Evolutionary conservation across 495 filamentous ascomycete species (phyloP).

Genomic region (Astrocystis sublimbata): DNA sequence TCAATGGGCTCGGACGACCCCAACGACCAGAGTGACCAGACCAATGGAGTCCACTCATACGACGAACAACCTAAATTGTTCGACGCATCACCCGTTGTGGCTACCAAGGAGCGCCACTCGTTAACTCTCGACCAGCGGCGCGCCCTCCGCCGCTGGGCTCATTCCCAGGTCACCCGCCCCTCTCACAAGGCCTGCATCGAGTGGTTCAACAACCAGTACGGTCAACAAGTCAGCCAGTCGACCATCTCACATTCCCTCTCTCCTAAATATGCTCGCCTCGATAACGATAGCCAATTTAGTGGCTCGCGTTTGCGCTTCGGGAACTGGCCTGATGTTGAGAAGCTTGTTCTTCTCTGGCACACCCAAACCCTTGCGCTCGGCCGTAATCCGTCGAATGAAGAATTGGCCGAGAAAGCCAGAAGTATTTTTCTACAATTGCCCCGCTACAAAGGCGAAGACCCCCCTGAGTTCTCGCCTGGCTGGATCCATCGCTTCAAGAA

Average conservation of each 20-base stretch:
- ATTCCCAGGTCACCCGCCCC: conserved; percentile 48
- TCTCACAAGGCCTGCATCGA: conserved; percentile 56
- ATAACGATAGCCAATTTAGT: conserved; percentile 52
- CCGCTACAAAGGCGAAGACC: conserved; percentile 50
- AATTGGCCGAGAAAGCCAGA: conserved; percentile 55
- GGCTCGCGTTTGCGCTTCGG: conserved; percentile 54
- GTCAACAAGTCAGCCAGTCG: conserved; percentile 53
- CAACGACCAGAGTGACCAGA: too few species aligned
- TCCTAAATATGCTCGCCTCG: conserved; percentile 55
- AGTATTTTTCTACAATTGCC: conserved; percentile 49
- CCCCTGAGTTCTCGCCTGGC: conserved; percentile 55
- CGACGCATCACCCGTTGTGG: conserved; percentile 7
- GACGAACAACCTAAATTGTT: too few species aligned
- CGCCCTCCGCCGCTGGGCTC: conserved; percentile 53
- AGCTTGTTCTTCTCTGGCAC: conserved; percentile 55
- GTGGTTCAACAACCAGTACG: conserved; percentile 52
- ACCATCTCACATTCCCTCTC: conserved; percentile 55
- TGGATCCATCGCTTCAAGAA: conserved; percentile 59
- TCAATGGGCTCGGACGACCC: too few species aligned
- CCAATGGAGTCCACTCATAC: too few species aligned
- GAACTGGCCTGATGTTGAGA: conserved; percentile 58
- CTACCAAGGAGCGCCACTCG: conserved; percentile 50
- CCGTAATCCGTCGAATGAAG: conserved; percentile 52
- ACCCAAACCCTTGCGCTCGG: conserved; percentile 45
- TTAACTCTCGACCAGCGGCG: conserved; percentile 55